Evolutionary conservation across 441 rosid genomes (phyloP), one percentile per base, ranked within the genome.

Genomic region (Rhodomyrtus psidioides): DNA sequence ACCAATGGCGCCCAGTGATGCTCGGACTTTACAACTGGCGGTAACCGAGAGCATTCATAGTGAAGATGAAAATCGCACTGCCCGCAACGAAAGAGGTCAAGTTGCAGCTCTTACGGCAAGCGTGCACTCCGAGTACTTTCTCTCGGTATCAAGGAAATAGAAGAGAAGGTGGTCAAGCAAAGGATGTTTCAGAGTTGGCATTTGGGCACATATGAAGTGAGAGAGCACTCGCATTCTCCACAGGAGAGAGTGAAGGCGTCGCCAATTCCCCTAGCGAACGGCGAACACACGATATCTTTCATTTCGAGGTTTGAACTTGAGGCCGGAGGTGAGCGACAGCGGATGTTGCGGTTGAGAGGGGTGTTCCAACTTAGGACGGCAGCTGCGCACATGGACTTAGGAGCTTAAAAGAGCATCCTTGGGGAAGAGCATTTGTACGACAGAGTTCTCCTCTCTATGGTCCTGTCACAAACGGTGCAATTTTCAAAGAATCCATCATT

Each of bases 201-300:
- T 2, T 56, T 10, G 27, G 19, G 60, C 82, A 23, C 83, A 74
- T 9, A 0, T 0, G 0, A 23, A 1, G 24, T 53, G 3, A 84
- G 55, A 46, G 53, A 12, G 60, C 53, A 84, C 1, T 55, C 17
- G 55, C 86, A 26, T 19, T 28, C 56, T 24, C 23, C 15, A 39
- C 86, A 84, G 0, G 30, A 54, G 54, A 54, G 15, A 44, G 54
- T 4, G 0, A 24, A 28, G 57, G 24, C 4, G 9, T 0, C 2
- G 0, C 5, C 1, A 9, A 28, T 21, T 53, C 0, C 7, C 7
- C 0, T 0, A 7, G 2, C 8, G 82, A 55, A 34, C 7, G 6
- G 27, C 3, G 15, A n/a, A 24, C 59, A 15, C 12, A 0, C 6
- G 2, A 8, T 51, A 3, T 3, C 1, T 10, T n/a, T 10, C 0